Percentiles rank a stretch among this genome's conserved stretches.
Conservation (phyloP, 257 asterid genomes). For the Fraxinus quadrangulata region DNA sequence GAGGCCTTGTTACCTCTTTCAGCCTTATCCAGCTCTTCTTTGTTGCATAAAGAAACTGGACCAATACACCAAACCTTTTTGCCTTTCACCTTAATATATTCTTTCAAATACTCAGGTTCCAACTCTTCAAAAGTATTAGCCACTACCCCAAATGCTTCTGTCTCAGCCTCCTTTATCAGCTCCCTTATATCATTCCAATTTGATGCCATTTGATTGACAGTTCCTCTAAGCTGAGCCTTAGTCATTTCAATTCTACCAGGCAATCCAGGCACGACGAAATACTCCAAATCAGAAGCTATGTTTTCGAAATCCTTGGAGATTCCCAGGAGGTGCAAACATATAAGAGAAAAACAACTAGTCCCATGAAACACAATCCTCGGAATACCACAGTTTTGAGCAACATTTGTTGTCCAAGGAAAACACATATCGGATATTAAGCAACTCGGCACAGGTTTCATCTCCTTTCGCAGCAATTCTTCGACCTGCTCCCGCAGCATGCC, state of each 20-base stretch:
- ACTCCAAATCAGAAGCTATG: constrained; percentile 33
- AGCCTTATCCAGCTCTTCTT: constrained; percentile 30
- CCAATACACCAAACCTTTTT: constrained; percentile 45
- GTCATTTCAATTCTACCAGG: constrained; percentile 49
- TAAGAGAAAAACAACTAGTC: constrained; percentile 37
- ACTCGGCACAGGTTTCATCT: constrained; percentile 39
- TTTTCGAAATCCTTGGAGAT: constrained; percentile 4
- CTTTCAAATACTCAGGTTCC: constrained; percentile 42
- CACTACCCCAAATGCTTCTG: constrained; percentile 37
- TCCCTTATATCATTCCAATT: constrained; percentile 12
- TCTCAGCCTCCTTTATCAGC: constrained; percentile 36
- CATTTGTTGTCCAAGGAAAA: constrained; percentile 40
- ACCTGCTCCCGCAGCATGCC: constrained; percentile 40
- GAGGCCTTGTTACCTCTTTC: constrained; percentile 43
- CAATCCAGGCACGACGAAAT: constrained; percentile 48
- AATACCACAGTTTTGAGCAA: constrained; percentile 36
- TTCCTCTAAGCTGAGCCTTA: constrained; percentile 39
- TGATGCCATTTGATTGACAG: constrained; percentile 7
- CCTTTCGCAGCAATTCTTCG: constrained; percentile 32
- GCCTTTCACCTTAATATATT: constrained; percentile 28
- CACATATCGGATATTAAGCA: constrained; percentile 46
- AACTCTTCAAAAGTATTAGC: constrained; percentile 52
- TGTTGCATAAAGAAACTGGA: constrained; percentile 47
- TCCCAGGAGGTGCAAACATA: constrained; percentile 14
- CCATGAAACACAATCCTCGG: constrained; percentile 56